phyloP scores from a whole-genome alignment of 2,329 filamentous ascomycete genomes.

The Ophiostoma sp. region DNA sequence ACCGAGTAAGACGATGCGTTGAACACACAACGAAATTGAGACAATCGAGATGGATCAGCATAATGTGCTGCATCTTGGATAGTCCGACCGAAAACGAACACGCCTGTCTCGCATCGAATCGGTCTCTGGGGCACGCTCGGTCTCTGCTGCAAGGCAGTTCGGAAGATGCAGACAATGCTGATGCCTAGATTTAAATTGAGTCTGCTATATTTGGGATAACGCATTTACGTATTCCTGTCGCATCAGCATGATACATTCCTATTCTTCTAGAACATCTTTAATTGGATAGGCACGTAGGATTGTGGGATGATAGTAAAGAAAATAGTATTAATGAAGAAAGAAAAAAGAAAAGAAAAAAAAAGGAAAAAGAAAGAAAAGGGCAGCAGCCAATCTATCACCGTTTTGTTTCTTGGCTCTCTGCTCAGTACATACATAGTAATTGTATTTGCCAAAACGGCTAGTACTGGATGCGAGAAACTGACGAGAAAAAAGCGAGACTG shows the following conservation, averaged over 20 bases:
- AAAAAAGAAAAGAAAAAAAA: background rate
- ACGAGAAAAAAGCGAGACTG: background rate
- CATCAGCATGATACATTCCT: background rate
- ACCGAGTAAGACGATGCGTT: background rate
- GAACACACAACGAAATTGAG: background rate
- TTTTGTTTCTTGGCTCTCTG: background rate
- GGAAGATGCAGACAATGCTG: background rate
- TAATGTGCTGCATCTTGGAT: background rate
- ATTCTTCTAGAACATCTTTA: constrained; percentile 2
- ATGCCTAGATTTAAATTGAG: background rate
- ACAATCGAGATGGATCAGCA: background rate
- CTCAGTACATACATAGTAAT: background rate
- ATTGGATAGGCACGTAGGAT: background rate
- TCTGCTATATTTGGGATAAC: background rate
- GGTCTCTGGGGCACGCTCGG: too few species aligned
- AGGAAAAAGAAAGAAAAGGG: background rate
- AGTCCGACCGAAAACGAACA: constrained; percentile 5
- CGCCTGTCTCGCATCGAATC: constrained; percentile 4
- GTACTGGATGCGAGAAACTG: background rate
- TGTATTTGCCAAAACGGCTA: background rate
- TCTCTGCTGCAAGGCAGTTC: background rate
- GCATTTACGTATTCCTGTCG: background rate
- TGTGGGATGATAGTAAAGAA: too few species aligned
- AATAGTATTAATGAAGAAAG: background rate
- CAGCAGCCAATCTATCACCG: background rate